Evolutionary conservation across 352 stramenopile genomes (phyloP), one percentile per base, ranked within the genome.

Genomic region (Globisporangium parvum): DNA sequence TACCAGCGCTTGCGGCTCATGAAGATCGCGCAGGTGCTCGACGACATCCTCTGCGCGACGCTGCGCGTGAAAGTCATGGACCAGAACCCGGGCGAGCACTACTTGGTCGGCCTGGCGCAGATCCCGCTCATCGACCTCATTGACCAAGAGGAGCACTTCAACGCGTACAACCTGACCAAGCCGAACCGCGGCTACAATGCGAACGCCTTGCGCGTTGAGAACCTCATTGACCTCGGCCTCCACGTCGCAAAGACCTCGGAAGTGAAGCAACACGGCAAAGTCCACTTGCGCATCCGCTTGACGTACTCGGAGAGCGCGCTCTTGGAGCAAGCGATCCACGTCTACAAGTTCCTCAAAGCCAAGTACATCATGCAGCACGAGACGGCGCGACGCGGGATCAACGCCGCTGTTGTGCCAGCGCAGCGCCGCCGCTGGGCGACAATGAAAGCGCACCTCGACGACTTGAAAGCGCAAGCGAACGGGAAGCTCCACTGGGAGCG

Each of bases 61-160:
- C 45, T 91, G 41, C 63, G 70, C 10, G 73, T 91, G 18, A 77
- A 77, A 5, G 56, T 91, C 20, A 77, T 86, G 66, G 73, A 82
- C 41, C 69, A 86, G 55, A 68, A 85, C 52, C 62, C 65, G 11
- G 63, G 59, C 21, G 69, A 67, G 6, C 69, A 91, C 55, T 67
- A 78, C 1, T 63, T 75, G 21, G 63, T 91, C 15, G 80, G 80
- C 20, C 71, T 75, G 9, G 70, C 77, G 18, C 77, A 73, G 46
- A 79, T 91, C 44, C 80, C 80, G 3, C 54, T 88, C 2, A 62
- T 91, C 23, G 80, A 91, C 47, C 56, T 91, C n/a, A 59, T 91
- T 2, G 80, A 91, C 48, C 71, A 81, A 23, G 55, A 75, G 8
- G 65, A 77, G 28, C 80, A 81, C 54, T 68, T 81, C 47, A 67